Base-by-base conservation (phyloP, 192 early-diverging fungal genomes). In the Rhizophagus sp. region DNA sequence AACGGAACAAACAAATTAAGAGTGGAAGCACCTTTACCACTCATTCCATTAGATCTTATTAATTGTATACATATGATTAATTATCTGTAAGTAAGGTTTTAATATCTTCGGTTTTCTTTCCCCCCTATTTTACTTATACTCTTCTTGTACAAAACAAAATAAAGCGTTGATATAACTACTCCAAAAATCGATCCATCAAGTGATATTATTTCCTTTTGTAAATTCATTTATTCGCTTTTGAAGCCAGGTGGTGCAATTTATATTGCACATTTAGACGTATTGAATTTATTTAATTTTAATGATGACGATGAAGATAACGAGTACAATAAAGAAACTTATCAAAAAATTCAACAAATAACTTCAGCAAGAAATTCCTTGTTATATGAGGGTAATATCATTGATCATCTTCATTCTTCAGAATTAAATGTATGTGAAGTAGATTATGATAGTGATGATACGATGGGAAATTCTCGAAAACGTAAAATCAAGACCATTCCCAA, bases 331-430 rank as follows among this genome's bases (percentile, higher is more conserved):
- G 19, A 70, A n/a, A 39, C 7, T 44, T n/a, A 8, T n/a, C 30
- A 70, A 70, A 34, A 39, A 13, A 39, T 41, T 47, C 39, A 6
- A n/a, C 36, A 44, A 41, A 44, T 41, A 36, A n/a, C 33, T 39
- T n/a, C 33, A 12, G 17, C 22, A 41, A 34, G 34, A 8, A 41
- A 44, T 44, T 33, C 33, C 3, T 39, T 70, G 22, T 70, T 70
- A 70, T 70, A 10, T 70, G 68, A 70, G 17, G 68, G 68, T 3
- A 41, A 70, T 22, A 70, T 70, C 44, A 44, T 70, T n/a, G 68
- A 70, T 24, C 22, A 39, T n/a, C 39, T 70, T n/a, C 22, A 70
- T 7, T 70, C 36, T 11, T 39, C 19, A 57, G 52, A 57, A 57
- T 57, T 57, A 22, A 57, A 57, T 57, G 19, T 44, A 70, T 24